A percentile compares a stretch with the other conserved stretches of the same genome.
phyloP scores from a whole-genome alignment of 371 early-diverging fungal genomes.

The Mucor racemosus region DNA sequence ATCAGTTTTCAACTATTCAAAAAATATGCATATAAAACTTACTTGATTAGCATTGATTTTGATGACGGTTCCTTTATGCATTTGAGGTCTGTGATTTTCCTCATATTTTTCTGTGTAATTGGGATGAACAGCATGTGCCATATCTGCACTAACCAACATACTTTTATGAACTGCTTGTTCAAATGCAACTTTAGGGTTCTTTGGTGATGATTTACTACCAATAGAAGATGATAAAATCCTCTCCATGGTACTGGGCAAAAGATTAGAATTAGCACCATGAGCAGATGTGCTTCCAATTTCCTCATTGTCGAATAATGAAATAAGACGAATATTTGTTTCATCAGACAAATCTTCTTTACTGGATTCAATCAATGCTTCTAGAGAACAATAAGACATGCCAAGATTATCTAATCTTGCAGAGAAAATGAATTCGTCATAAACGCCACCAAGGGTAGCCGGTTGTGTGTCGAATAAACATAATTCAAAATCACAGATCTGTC shows the following conservation, averaged over 20 bases:
- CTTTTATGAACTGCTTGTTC: conserved; percentile 87
- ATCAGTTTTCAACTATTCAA: neutral
- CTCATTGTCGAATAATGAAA: conserved; percentile 95
- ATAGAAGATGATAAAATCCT: conserved; percentile 52
- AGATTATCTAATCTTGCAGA: conserved; percentile 94
- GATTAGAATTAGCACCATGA: conserved; percentile 89
- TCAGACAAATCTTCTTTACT: conserved; percentile 36
- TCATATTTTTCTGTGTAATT: conserved; percentile 91
- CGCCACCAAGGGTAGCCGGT: conserved; percentile 83
- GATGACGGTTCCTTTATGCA: conserved; percentile 95
- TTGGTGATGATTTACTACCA: conserved; percentile 21
- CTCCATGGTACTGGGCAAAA: conserved; percentile 74
- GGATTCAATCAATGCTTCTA: conserved; percentile 63
- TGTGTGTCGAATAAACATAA: conserved; percentile 87
- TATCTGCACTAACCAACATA: conserved; percentile 90
- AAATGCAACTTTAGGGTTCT: conserved; percentile 56
- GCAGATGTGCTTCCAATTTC: conserved; percentile 93
- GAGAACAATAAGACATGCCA: conserved; percentile 59
- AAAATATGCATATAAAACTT: neutral
- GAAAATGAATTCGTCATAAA: conserved; percentile 88
- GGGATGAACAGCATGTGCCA: conserved; percentile 95
- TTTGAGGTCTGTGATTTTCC: conserved; percentile 86
- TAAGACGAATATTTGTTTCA: conserved; percentile 80
- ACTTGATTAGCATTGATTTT: conserved; percentile 91
- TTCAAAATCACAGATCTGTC: conserved; percentile 91